These are phyloP conservation scores for Zymoseptoria crescenta DNA, from an alignment of 2,329 filamentous ascomycete genomes.

Conservation along the genomic window DNA sequence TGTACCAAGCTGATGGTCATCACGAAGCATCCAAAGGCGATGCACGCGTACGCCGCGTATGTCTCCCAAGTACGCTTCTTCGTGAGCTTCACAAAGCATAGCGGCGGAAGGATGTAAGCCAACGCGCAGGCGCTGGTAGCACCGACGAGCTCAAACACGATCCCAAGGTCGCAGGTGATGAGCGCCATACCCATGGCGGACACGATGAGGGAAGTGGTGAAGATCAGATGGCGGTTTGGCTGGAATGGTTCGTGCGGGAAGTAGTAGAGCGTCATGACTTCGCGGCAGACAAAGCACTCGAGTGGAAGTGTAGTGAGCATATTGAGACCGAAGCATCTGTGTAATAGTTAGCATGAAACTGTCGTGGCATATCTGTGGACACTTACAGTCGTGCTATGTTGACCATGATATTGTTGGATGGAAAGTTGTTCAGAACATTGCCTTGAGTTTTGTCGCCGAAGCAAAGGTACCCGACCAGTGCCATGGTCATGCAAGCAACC, in stretches of 20 bases:
- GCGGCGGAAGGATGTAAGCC: conserved; percentile 87
- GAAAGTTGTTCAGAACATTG: conserved; percentile 98
- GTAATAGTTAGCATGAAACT: background rate
- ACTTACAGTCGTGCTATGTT: conserved; percentile 76
- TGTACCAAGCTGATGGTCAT: conserved; percentile 75
- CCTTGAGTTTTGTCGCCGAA: conserved; percentile 88
- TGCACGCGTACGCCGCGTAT: conserved; percentile 61
- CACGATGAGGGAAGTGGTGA: conserved; percentile 75
- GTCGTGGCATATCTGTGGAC: background rate
- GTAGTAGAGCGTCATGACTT: conserved; percentile 88
- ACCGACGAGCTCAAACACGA: conserved; percentile 92
- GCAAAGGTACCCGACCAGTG: conserved; percentile 78
- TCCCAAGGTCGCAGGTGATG: conserved; percentile 84
- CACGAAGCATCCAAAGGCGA: conserved; percentile 69
- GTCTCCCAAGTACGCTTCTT: conserved; percentile 49
- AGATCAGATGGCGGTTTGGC: conserved; percentile 73
- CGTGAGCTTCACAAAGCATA: conserved; percentile 92
- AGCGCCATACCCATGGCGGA: conserved; percentile 69
- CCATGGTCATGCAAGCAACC: conserved; percentile 84
- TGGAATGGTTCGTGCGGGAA: conserved; percentile 68
- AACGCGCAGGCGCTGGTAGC: conserved; percentile 89
- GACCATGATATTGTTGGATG: conserved; percentile 80
- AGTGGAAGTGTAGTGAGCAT: conserved; percentile 96
- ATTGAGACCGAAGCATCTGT: conserved; percentile 83
- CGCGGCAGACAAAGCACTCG: conserved; percentile 94